A percentile compares a stretch with the other conserved stretches of the same genome.
phyloP scores from a whole-genome alignment of 441 rosid species.

The Adansonia gregorii region DNA sequence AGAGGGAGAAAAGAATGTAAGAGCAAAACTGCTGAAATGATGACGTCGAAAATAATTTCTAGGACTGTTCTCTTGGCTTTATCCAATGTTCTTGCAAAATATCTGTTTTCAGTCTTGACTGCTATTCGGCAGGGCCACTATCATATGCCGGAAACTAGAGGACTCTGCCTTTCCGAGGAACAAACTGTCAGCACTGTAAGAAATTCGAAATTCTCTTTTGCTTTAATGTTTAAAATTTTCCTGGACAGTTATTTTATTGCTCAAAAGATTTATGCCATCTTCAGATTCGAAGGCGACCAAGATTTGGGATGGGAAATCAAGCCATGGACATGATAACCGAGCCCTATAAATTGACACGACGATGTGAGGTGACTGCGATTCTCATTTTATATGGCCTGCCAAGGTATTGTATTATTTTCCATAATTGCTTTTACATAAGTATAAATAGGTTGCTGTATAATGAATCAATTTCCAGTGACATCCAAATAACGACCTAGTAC shows the following conservation, averaged over 20 bases:
- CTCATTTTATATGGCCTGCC: conserved; percentile 79
- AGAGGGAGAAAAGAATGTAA: conserved; percentile 77
- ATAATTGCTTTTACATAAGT: not conserved
- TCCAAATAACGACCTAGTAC: not conserved
- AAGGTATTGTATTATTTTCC: conserved; percentile 43
- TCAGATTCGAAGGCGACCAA: conserved; percentile 53
- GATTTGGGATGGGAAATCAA: conserved; percentile 50
- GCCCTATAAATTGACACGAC: conserved; percentile 61
- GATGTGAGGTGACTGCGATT: conserved; percentile 79
- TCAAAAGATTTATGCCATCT: conserved; percentile 23
- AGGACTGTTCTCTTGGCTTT: not conserved
- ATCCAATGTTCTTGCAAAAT: not conserved
- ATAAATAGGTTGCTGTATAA: not conserved
- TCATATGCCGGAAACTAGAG: conserved; percentile 90
- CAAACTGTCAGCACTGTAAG: conserved; percentile 69
- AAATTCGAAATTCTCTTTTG: conserved; percentile 10
- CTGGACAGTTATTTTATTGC: conserved; percentile 1
- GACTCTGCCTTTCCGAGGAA: conserved; percentile 81
- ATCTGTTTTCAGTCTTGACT: not conserved
- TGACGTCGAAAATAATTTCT: not conserved
- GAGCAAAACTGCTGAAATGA: conserved; percentile 26
- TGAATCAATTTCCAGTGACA: not conserved
- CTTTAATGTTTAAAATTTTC: not conserved
- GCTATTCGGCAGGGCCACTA: conserved; percentile 58
- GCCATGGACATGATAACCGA: conserved; percentile 54